These are phyloP conservation scores for Hemisphaericaspora xylanilytica DNA, from an alignment of 1,139 yeast genomes.

Conservation along the genomic window DNA sequence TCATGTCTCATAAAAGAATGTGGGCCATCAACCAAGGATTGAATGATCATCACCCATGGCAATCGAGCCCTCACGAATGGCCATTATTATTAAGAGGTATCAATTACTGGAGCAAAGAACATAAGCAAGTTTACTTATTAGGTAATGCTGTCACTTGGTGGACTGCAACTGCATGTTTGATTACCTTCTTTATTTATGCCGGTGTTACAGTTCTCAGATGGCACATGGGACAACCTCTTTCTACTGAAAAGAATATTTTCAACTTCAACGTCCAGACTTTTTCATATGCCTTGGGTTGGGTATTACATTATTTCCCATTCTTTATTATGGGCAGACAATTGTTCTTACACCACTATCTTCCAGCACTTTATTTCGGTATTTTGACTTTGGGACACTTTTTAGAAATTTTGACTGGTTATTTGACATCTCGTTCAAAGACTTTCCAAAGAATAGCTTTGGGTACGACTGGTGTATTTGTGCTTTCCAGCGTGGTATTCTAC, in stretches of 20 bases:
- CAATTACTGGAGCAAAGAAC: slow-evolving; percentile 84
- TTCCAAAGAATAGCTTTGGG: slow-evolving; percentile 40
- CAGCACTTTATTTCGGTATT: slow-evolving; percentile 85
- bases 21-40: slow-evolving; percentile 87
- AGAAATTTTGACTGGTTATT: slow-evolving; percentile 59
- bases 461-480: slow-evolving; percentile 48
- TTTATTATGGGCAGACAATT: slow-evolving; percentile 92
- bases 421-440: slow-evolving; percentile 30
- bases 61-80: slow-evolving; percentile 88
- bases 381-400: slow-evolving; percentile 80
- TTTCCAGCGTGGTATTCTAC: slow-evolving; percentile 55
- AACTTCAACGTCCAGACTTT: slow-evolving; percentile 72
- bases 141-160: slow-evolving; percentile 96
- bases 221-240: slow-evolving; percentile 63
- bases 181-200: slow-evolving; percentile 53
- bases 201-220: slow-evolving; percentile 62
- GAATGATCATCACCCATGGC: slow-evolving; percentile 83
- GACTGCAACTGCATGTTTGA: slow-evolving; percentile 62
- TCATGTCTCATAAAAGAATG: too few species aligned
- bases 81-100: slow-evolving; percentile 88
- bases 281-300: slow-evolving; percentile 77
- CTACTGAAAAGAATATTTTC: slow-evolving; percentile 54
- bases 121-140: slow-evolving; percentile 76
- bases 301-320: slow-evolving; percentile 80
- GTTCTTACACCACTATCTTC: slow-evolving; percentile 90